Conservation (phyloP, 306 rosid genomes). For the Pterocarpus macrocarpus region DNA sequence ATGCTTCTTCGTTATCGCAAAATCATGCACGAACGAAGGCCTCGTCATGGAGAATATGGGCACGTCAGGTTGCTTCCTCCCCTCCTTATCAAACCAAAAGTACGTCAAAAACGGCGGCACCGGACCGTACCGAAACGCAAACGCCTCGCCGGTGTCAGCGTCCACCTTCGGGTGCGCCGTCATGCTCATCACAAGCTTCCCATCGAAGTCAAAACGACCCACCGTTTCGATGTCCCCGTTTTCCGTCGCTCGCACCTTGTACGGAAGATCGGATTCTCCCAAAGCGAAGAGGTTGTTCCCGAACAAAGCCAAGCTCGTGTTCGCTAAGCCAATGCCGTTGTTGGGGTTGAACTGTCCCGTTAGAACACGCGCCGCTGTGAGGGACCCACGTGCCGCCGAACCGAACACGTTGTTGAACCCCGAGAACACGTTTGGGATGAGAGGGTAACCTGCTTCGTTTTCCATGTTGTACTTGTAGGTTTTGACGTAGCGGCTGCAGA, state of each 20-base stretch:
- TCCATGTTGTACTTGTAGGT: conserved; percentile 75
- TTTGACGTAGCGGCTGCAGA: conserved; percentile 82
- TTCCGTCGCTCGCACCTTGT: conserved; percentile 47
- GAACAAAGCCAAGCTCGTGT: conserved; percentile 77
- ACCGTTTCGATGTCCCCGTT: conserved; percentile 69
- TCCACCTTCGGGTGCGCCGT: conserved; percentile 92
- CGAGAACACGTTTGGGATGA: conserved; percentile 82
- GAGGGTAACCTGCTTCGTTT: conserved; percentile 68
- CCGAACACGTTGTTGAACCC: conserved; percentile 68
- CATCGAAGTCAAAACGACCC: conserved; percentile 72
- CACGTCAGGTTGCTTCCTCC: conserved; percentile 69
- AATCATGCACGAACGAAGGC: conserved; percentile 82
- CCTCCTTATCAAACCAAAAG: conserved; percentile 65
- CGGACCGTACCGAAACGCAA: conserved; percentile 83
- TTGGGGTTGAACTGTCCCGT: conserved; percentile 68
- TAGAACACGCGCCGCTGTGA: conserved; percentile 64
- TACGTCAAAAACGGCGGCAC: conserved; percentile 82
- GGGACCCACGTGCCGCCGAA: conserved; percentile 79
- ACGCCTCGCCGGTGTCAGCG: conserved; percentile 71
- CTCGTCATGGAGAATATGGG: conserved; percentile 76
- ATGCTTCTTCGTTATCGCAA: conserved; percentile 75
- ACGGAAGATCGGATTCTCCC: conserved; percentile 91
- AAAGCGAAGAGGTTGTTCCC: conserved; percentile 71
- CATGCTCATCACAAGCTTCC: conserved; percentile 74
- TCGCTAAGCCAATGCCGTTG: conserved; percentile 87